Base-by-base conservation (phyloP, 352 stramenopile genomes). In the Phytopythium cucurbitacearum region DNA sequence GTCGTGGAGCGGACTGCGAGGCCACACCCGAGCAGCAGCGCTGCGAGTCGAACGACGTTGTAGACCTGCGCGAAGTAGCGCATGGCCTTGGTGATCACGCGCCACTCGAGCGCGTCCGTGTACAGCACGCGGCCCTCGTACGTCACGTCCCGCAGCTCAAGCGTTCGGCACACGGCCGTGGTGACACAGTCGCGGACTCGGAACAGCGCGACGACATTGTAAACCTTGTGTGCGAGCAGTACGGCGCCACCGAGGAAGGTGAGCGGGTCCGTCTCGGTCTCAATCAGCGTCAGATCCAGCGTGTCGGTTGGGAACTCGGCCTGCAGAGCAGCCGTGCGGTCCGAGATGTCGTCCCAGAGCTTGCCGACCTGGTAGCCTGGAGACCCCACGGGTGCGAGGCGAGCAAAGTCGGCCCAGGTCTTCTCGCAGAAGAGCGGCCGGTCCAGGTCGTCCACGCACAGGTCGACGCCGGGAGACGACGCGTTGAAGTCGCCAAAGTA, bases 391-490 rank as follows among this genome's bases (percentile, higher is more conserved):
- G 39, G 48, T 0, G 59, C 63, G 32, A 71, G 33, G 10, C 59
- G 59, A 7, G 34, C 44, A 36, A 71, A 71, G 39, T 71, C 72
- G 7, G 72, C 65, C 72, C 72, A 83, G 11, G 72, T 67, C 56
- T 83, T 83, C 44, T 83, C 72, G 42, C 69, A 83, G 16, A 83
- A 78, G 33, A 83, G 62, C 6, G 72, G 69, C 3, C 72, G 65
- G 53, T 83, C 72, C 49, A 80, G 58, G 56, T 80, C 70, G 41
- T 83, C 72, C 11, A 83, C 53, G 34, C 72, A 83, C 46, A 83
- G 57, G 40, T 83, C 70, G 11, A 80, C 60, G 43, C 72, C 72
- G 15, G 47, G 40, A 3, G 51, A 28, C 13, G 66, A 33, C 10
- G 15, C 43, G 38, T 39, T 52, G n/a, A 83, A 58, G 15, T 73